Evolutionary conservation across 441 rosid genomes (phyloP).

Genomic region (Jatropha multifida): DNA sequence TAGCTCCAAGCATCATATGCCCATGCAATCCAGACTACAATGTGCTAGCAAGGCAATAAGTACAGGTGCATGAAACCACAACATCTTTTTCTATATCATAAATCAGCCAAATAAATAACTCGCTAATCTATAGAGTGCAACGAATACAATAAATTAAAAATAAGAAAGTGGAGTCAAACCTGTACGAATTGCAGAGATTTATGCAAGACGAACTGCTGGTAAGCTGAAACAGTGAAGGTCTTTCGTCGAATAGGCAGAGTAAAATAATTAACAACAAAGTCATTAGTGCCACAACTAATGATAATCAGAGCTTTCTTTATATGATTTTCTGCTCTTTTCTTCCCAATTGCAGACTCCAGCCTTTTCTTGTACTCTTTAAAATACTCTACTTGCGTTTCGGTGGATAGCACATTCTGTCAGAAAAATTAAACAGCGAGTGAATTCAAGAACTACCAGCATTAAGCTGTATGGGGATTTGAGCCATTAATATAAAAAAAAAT

Average conservation of each 20-base stretch:
- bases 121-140: too few species aligned
- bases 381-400: slow-evolving; percentile 56
- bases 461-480: too few species aligned
- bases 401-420: slow-evolving; percentile 52
- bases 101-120: too few species aligned
- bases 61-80: too few species aligned
- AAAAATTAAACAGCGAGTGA: neutral
- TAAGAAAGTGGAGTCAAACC: slow-evolving; percentile 34
- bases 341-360: slow-evolving; percentile 51
- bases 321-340: slow-evolving; percentile 38
- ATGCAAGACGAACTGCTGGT: slow-evolving; percentile 55
- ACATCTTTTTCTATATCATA: too few species aligned
- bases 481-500: too few species aligned
- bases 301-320: slow-evolving; percentile 47
- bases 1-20: too few species aligned
- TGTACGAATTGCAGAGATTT: slow-evolving; percentile 39
- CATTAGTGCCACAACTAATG: slow-evolving; percentile 75
- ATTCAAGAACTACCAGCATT: too few species aligned
- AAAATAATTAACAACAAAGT: slow-evolving; percentile 67
- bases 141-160: too few species aligned
- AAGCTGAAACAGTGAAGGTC: slow-evolving; percentile 45
- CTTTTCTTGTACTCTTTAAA: slow-evolving; percentile 66
- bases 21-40: too few species aligned
- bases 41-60: too few species aligned
- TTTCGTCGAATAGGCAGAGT: slow-evolving; percentile 50